Percentiles rank a stretch among this genome's conserved stretches.
phyloP scores from a whole-genome alignment of 148 eudicot species.

The Talinum fruticosum region DNA sequence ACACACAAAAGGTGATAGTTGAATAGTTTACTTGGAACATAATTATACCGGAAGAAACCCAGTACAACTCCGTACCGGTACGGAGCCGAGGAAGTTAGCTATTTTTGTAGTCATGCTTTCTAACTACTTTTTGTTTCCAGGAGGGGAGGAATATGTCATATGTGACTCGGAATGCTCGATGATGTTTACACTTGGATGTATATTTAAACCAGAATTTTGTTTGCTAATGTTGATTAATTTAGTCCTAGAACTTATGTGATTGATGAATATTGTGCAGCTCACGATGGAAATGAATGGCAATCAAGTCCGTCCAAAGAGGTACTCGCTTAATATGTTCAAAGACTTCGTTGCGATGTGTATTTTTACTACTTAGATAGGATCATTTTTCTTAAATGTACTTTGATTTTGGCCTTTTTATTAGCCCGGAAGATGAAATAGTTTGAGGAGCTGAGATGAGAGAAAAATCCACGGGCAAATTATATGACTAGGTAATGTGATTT shows the following conservation, averaged over 20 bases:
- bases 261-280: constrained; percentile 49
- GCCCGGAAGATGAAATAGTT: no score
- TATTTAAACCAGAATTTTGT: background rate
- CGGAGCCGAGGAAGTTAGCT: background rate
- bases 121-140: background rate
- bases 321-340: constrained; percentile 79
- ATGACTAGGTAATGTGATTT: no score
- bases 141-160: no score
- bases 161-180: background rate
- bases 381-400: no score
- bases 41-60: no score
- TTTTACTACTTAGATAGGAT: no score
- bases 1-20: no score
- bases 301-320: constrained; percentile 68
- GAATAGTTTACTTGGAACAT: no score
- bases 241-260: background rate
- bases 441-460: no score
- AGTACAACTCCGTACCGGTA: no score
- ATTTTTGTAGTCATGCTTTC: background rate
- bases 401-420: no score
- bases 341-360: constrained; percentile 95
- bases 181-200: background rate
- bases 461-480: no score
- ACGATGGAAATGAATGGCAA: constrained; percentile 81
- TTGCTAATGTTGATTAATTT: background rate